Evolutionary conservation across 495 filamentous ascomycete species (phyloP).

Genomic region (Penicillium daleae): DNA sequence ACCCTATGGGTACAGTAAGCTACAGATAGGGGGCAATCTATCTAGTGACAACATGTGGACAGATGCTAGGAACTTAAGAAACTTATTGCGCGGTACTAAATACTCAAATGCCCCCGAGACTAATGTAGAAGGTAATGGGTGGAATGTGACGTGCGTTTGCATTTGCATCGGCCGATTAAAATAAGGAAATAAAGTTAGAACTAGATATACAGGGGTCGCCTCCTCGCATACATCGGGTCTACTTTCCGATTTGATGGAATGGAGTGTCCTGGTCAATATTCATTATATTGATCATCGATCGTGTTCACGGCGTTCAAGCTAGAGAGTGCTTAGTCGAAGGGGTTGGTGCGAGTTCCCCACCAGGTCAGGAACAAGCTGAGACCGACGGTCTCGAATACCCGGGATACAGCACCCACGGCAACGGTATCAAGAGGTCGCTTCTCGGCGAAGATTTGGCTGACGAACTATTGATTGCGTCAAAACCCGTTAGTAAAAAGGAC

Average conservation of each 20-base stretch:
- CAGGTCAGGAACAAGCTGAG: constrained; percentile 90
- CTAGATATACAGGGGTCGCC: constrained; percentile 10
- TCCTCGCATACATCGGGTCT: constrained; percentile 2
- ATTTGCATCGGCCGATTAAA: constrained; percentile 5
- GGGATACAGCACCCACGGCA: constrained; percentile 78
- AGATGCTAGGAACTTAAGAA: too few species aligned
- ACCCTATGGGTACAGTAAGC: too few species aligned
- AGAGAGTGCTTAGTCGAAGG: constrained; percentile 59
- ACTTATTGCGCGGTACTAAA: too few species aligned
- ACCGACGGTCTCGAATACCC: constrained; percentile 90
- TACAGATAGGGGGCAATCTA: too few species aligned
- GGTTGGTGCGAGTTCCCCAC: constrained; percentile 94
- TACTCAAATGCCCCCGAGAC: background rate
- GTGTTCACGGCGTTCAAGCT: background rate
- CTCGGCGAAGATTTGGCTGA: constrained; percentile 85
- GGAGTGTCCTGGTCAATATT: constrained; percentile 3
- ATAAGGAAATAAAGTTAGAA: background rate
- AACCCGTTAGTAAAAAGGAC: constrained; percentile 9
- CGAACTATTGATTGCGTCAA: constrained; percentile 58
- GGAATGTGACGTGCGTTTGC: background rate
- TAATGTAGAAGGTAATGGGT: background rate
- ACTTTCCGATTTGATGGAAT: background rate
- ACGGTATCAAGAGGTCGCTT: constrained; percentile 89
- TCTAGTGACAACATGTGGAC: background rate
- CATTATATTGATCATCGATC: constrained; percentile 5